phyloP scores from a whole-genome alignment of 116 monocot genomes.

The Zostera marina region DNA sequence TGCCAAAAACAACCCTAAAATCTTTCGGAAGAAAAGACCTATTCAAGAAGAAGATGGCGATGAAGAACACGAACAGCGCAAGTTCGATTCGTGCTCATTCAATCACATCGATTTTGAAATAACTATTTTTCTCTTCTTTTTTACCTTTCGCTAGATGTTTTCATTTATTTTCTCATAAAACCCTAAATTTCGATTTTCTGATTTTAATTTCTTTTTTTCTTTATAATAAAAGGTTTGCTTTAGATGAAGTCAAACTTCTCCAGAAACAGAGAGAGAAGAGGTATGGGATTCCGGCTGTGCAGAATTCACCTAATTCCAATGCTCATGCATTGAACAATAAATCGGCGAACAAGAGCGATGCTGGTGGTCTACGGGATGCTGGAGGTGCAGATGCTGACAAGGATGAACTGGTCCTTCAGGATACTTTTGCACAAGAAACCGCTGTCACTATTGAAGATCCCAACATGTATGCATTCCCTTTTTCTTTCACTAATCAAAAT shows the following conservation, averaged over 20 bases:
- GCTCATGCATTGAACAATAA: slow-evolving; percentile 1
- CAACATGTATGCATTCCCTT: slow-evolving; percentile 44
- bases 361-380: slow-evolving; percentile 4
- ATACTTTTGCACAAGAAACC: slow-evolving; percentile 98
- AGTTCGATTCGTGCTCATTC: not conserved
- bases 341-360: not conserved
- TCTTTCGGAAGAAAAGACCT: slow-evolving; percentile 3
- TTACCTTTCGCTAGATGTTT: not conserved
- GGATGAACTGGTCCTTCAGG: slow-evolving; percentile 92
- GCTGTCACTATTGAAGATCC: slow-evolving; percentile 93
- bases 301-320: not conserved
- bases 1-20: not conserved
- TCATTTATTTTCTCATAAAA: not conserved
- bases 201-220: not conserved
- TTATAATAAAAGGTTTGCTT: slow-evolving; percentile 26
- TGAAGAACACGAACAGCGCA: slow-evolving; percentile 2
- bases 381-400: slow-evolving; percentile 61
- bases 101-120: too few species aligned
- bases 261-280: slow-evolving; percentile 87
- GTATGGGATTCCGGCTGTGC: slow-evolving; percentile 51
- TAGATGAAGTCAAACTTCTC: slow-evolving; percentile 85
- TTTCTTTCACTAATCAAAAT: not conserved
- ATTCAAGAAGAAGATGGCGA: not conserved
- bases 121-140: not conserved
- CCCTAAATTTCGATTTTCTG: not conserved